A percentile compares a stretch with the other conserved stretches of the same genome.
Conservation (phyloP, 2,329 filamentous ascomycete genomes). For the Atkinsonella hypoxylon region DNA sequence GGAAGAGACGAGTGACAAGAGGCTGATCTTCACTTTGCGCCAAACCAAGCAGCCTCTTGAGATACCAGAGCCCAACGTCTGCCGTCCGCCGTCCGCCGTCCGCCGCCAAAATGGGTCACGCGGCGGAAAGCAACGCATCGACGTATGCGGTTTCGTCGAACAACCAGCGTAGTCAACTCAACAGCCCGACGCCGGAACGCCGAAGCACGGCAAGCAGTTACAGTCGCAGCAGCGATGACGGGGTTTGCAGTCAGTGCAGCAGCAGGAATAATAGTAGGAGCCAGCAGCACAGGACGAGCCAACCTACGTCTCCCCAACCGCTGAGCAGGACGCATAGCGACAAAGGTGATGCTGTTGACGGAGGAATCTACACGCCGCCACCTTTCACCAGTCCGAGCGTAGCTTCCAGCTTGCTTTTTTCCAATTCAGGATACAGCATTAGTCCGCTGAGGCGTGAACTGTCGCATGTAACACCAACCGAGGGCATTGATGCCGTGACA, state of each 20-base stretch:
- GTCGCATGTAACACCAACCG: constrained; percentile 6
- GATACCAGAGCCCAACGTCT: background rate
- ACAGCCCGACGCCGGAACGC: constrained; percentile 8
- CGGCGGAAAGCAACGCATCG: constrained; percentile 1
- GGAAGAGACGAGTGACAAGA: background rate
- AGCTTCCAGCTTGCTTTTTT: constrained; percentile 21
- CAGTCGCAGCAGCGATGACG: constrained; percentile 8
- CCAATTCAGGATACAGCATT: constrained; percentile 14
- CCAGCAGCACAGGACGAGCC: background rate
- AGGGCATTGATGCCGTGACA: constrained; percentile 7
- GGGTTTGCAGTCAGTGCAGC: constrained; percentile 9
- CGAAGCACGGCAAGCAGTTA: constrained; percentile 7
- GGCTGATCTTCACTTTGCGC: background rate
- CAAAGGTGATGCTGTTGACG: constrained; percentile 1
- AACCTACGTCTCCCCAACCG: constrained; percentile 2
- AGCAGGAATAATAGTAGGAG: constrained; percentile 8
- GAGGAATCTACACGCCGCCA: constrained; percentile 13
- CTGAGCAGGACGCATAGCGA: constrained; percentile 5
- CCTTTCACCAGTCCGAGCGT: constrained; percentile 22
- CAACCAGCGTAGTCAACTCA: background rate
- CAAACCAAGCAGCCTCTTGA: background rate
- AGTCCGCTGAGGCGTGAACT: constrained; percentile 21
- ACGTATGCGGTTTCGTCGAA: background rate
- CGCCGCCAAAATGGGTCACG: constrained; percentile 3
- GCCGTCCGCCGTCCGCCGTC: background rate